Base-by-base conservation (phyloP, 2,329 filamentous ascomycete genomes). In the Sclerotinia nivalis region DNA sequence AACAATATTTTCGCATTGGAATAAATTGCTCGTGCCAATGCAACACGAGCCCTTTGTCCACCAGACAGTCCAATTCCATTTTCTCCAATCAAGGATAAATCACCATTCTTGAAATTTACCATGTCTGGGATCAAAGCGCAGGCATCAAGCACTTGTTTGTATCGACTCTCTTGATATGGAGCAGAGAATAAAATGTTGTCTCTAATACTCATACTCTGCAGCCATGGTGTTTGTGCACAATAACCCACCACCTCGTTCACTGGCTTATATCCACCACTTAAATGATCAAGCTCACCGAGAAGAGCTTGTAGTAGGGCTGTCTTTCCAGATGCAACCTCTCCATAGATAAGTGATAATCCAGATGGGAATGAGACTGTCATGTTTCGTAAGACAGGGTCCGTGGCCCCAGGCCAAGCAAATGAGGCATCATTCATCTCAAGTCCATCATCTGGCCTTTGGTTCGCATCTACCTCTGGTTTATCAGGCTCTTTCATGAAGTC, bases 401-500 rank as follows among this genome's bases (percentile, higher is more conserved):
- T 78, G 0, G 86, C 86, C 0, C 91, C 91, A 0, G 93, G 93
- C 90, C 93, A 97, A 0, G 90, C 87, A 77, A 96, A 96, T 0
- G 88, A 89, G 6, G 91, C 92, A 40, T 87, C 80, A 2, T 84
- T 81, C 60, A 96, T 82, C 54, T 85, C 79, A 28, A 90, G 71
- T 34, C 73, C 68, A 4, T 61, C 69, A 25, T 61, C 73, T 10
- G 69, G 69, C 15, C 50, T 59, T 40, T 71, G 70, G 22, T 70
- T 72, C 2, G 69, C 81, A 22, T 84, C 81, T 25, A 79, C 78
- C 40, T 86, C 83, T 43, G 87, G 86, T 74, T 93, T 93, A 76
- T 97, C 88, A 0, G 92, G 92, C 79, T 97, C 93, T 0, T 84
- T 82, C 92, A 97, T 96, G 80, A 96, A 97, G 31, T 87, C 85